Evolutionary conservation across 805 yeast genomes (phyloP), one percentile per base, ranked within the genome.

Genomic region (Wickerhamiella spandovensis): DNA sequence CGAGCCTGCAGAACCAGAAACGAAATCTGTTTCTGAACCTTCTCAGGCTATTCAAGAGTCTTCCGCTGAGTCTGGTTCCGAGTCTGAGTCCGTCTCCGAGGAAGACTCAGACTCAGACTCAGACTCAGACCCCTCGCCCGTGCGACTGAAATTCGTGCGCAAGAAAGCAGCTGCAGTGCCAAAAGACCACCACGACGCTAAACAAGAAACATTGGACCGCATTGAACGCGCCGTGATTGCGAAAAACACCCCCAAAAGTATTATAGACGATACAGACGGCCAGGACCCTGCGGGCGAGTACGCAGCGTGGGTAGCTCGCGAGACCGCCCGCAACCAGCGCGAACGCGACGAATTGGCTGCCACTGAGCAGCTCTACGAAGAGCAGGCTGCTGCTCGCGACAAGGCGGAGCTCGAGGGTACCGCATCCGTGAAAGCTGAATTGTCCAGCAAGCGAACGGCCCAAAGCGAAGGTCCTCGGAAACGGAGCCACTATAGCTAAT

Each of bases 41-140:
- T n/a, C n/a, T n/a, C n/a, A n/a, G n/a, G n/a, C n/a, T n/a, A n/a
- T n/a, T n/a, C n/a, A n/a, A n/a, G n/a, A n/a, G n/a, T n/a, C n/a
- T n/a, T n/a, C n/a, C n/a, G n/a, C n/a, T 30, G 60, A 50, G 25
- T 46, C 94, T 8, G 78, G 75, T 46, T 83, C 96, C 43, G 96
- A 86, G 63, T 39, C 43, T 39, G 23, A 39, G 9, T 25, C 30
- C 30, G 21, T 3, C 25, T 35, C 41, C 22, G 56, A 47, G 5
- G 38, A 47, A 6, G 58, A 49, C 39, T 44, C 50, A n/a, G 57
- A 52, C 12, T 44, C 51, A 3, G 55, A 46, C 8, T 42, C 51
- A 3, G 56, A 49, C 23, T 47, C 49, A 2, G 45, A 25, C n/a
- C 15, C 30, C n/a, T 37, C 46, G 17, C 30, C 44, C 22, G 17